Evolutionary conservation across 202 grass and related monocot genomes (phyloP), one percentile per base, ranked within the genome.

Genomic region (Alloteropsis angusta): DNA sequence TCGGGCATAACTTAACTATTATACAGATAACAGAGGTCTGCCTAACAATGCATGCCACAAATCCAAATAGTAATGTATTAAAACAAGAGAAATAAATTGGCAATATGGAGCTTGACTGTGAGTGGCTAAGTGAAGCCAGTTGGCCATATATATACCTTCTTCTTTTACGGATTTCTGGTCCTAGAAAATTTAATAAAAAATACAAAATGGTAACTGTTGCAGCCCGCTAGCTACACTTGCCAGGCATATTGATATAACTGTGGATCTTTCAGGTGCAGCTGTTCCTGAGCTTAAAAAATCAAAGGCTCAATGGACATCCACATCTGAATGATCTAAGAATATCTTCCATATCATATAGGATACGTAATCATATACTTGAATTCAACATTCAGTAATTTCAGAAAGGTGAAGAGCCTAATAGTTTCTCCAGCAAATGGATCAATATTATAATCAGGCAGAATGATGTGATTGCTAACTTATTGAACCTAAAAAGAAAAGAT

Each of bases 401-500:
- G 72, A 72, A 26, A 10, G 8, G 8, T 35, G 11, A 55, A 69
- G 42, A 32, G 48, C 43, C 43, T 46, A 22, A 46, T 35, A 4
- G 32, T n/a, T 32, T 21, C 15, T 50, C 43, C 18, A 60, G 21
- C 50, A 50, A 5, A 41, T 52, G 9, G 11, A 57, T 9, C 54
- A n/a, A 41, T 37, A 16, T 48, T 74, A 74, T 35, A 83, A 53
- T 46, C 46, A 5, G 32, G 25, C 13, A 49, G 26, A 72, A 82
- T 37, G 59, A 81, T 65, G 53, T 16, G n/a, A 68, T 5, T 4
- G 42, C 26, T 56, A 55, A 75, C 62, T 75, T n/a, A n/a, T 55
- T 80, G 54, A 50, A 67, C 79, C 53, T 36, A 61, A 84, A 87
- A 46, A 34, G 37, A 19, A 53, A 83, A 75, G 25, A 68, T 28